phyloP scores from a whole-genome alignment of 352 stramenopile species.

The Pythium sukuiense region DNA sequence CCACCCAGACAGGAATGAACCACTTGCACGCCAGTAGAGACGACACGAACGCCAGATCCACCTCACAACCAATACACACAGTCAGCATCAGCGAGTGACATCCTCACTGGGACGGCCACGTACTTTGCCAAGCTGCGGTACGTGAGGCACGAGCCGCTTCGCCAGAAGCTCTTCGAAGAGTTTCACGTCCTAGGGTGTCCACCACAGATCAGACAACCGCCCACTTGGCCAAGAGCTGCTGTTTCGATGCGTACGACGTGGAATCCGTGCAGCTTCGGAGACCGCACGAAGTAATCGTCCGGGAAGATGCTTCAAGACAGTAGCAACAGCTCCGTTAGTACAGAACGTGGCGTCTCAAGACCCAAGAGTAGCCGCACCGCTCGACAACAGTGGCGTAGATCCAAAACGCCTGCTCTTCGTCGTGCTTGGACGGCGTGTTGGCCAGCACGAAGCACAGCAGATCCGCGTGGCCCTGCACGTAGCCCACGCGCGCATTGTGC shows the following conservation, averaged over 20 bases:
- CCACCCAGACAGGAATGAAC: slow-evolving; percentile 76
- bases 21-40: slow-evolving; percentile 75
- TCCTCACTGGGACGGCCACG: background rate
- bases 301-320: slow-evolving; percentile 49
- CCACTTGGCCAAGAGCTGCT: background rate
- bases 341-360: background rate
- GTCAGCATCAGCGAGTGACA: background rate
- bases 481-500: slow-evolving; percentile 69
- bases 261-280: slow-evolving; percentile 70
- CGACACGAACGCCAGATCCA: slow-evolving; percentile 56
- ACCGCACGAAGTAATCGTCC: slow-evolving; percentile 69
- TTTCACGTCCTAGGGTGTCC: slow-evolving; percentile 46
- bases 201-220: background rate
- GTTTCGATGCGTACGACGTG: slow-evolving; percentile 47
- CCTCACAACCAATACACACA: slow-evolving; percentile 18
- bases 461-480: slow-evolving; percentile 75
- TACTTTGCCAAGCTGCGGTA: slow-evolving; percentile 51
- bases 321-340: background rate
- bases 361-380: slow-evolving; percentile 25
- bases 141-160: slow-evolving; percentile 50
- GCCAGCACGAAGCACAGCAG: slow-evolving; percentile 70
- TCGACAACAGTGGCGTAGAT: slow-evolving; percentile 73
- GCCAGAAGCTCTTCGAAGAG: slow-evolving; percentile 54
- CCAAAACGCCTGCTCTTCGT: slow-evolving; percentile 71
- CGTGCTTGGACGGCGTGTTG: slow-evolving; percentile 35